These are phyloP conservation scores for Macrophomina pseudophaseolina DNA, from an alignment of 2,329 filamentous ascomycete species.

Conservation along the genomic window DNA sequence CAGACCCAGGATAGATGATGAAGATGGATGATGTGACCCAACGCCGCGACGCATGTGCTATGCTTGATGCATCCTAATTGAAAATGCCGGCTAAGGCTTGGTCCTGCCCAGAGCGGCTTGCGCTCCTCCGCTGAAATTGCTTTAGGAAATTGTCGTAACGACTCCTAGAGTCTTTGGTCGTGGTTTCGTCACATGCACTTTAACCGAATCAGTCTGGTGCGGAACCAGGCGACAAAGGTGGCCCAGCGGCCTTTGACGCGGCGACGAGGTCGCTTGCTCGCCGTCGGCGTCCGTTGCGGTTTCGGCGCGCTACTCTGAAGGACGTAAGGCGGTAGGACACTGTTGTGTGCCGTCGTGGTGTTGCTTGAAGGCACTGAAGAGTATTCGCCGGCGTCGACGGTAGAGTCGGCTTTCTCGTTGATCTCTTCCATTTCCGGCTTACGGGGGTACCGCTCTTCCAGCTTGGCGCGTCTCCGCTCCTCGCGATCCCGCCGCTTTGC, in stretches of 20 bases:
- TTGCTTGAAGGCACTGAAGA: conserved; percentile 36
- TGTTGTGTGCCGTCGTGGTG: conserved; percentile 15
- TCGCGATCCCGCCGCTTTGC: conserved; percentile 50
- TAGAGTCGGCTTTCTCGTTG: conserved; percentile 34
- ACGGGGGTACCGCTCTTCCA: conserved; percentile 47
- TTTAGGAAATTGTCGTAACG: conserved; percentile 22
- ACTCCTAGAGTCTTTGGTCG: conserved; percentile 18
- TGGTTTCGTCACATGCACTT: conserved; percentile 34
- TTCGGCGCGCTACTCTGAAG: conserved; percentile 36
- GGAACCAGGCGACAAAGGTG: conserved; percentile 62
- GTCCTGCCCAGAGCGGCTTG: background rate
- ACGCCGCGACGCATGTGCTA: conserved; percentile 17
- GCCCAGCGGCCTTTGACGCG: conserved; percentile 55
- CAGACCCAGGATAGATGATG: conserved; percentile 9
- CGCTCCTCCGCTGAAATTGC: conserved; percentile 4
- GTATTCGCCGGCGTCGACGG: conserved; percentile 45
- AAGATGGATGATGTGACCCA: conserved; percentile 15
- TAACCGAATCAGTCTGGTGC: conserved; percentile 60
- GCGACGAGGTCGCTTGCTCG: conserved; percentile 43
- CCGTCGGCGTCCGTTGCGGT: conserved; percentile 37
- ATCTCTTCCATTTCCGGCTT: conserved; percentile 46
- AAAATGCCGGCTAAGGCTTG: conserved; percentile 9
- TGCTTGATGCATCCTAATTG: conserved; percentile 14
- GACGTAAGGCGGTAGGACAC: conserved; percentile 11
- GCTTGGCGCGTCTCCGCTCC: conserved; percentile 49